Percentiles rank a stretch among this genome's conserved stretches.
Conservation (phyloP, 306 rosid genomes). For the Abrus pulchellus region DNA sequence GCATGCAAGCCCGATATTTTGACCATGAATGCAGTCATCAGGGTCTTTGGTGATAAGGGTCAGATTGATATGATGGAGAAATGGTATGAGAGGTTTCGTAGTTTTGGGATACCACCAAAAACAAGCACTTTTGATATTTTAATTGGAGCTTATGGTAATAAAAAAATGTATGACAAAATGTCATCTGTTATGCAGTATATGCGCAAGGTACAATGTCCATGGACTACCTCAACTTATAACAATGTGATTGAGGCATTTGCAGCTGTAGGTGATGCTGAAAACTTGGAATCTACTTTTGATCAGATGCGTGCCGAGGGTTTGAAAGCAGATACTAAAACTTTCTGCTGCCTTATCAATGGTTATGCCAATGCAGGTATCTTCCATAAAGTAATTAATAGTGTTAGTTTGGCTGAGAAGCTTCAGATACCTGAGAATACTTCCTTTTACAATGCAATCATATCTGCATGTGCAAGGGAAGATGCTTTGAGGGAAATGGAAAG, state of each 20-base stretch:
- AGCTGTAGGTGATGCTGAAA: conserved; percentile 74
- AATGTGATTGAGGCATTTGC: conserved; percentile 86
- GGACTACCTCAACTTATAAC: conserved; percentile 90
- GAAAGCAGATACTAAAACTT: conserved; percentile 82
- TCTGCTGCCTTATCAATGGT: conserved; percentile 85
- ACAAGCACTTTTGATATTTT: conserved; percentile 77
- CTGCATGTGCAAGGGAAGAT: conserved; percentile 83
- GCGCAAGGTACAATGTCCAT: conserved; percentile 80
- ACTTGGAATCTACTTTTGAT: conserved; percentile 79
- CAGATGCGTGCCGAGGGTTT: conserved; percentile 87
- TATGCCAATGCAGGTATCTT: conserved; percentile 90
- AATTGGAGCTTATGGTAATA: conserved; percentile 83
- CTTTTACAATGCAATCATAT: conserved; percentile 75
- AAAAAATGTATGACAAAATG: conserved; percentile 83
- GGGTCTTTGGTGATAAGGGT: conserved; percentile 74
- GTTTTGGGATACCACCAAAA: conserved; percentile 78
- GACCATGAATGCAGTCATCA: conserved; percentile 82
- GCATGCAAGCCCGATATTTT: conserved; percentile 79
- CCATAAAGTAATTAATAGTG: conserved; percentile 75
- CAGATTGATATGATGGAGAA: conserved; percentile 80
- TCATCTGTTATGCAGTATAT: conserved; percentile 88
- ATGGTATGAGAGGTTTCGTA: conserved; percentile 82
- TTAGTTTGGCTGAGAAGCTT: conserved; percentile 72
- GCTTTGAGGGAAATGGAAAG: conserved; percentile 85
- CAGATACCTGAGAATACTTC: conserved; percentile 76